phyloP scores from a whole-genome alignment of 1,284 basidiomycete genomes.

The Cutaneotrichosporon spelunceum region DNA sequence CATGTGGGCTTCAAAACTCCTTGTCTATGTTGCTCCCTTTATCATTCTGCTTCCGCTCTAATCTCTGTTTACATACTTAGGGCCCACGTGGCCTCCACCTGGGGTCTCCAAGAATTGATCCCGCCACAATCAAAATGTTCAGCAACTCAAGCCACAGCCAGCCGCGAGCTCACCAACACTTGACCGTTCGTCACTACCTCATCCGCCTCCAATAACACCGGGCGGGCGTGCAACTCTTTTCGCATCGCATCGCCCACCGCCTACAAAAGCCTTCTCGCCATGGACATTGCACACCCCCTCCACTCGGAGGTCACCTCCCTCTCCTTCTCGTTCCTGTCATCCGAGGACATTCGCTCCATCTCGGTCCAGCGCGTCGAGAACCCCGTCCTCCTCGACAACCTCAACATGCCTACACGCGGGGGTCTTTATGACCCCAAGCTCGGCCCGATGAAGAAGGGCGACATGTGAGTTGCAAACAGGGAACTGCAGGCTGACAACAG shows the following conservation, averaged over 20 bases:
- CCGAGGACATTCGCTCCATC: constrained; percentile 86
- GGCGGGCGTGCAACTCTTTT: constrained; percentile 11
- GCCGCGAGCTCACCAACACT: constrained; percentile 4
- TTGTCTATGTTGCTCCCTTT: too few relatives aligned
- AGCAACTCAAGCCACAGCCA: neutral
- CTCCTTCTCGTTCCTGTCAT: constrained; percentile 90
- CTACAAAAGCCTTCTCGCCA: constrained; percentile 47
- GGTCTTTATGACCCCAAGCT: constrained; percentile 95
- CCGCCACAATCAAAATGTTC: constrained; percentile 6
- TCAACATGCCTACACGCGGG: constrained; percentile 85
- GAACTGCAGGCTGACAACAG: constrained; percentile 53
- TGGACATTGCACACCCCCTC: constrained; percentile 91
- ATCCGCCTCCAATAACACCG: constrained; percentile 11
- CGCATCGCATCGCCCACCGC: constrained; percentile 19
- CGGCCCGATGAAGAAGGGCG: constrained; percentile 80
- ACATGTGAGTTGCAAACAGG: constrained; percentile 64
- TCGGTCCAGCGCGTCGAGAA: constrained; percentile 97
- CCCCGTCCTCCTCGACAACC: constrained; percentile 86
- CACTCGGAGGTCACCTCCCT: constrained; percentile 78
- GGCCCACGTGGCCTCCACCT: neutral
- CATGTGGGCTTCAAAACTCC: too few relatives aligned
- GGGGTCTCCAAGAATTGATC: constrained; percentile 2
- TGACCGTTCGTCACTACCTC: neutral
- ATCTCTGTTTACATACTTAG: neutral
- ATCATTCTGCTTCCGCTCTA: neutral